phyloP scores from a whole-genome alignment of 257 asterid species.

The Nicotiana tabacum region DNA sequence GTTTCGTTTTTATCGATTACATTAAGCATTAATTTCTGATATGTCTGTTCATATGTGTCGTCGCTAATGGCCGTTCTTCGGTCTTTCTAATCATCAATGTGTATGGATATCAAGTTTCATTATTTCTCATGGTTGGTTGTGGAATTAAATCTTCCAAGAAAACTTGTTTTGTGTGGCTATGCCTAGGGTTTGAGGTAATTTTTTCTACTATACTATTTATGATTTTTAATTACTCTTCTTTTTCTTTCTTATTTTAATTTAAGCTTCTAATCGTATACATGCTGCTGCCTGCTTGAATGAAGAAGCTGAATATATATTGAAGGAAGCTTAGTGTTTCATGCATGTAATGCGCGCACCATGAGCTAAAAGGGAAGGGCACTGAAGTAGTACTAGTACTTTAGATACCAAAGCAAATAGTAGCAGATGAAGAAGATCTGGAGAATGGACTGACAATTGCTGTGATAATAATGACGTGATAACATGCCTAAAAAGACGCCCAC shows the following conservation, averaged over 20 bases:
- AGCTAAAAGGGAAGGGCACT: background rate
- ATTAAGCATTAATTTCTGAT: no score
- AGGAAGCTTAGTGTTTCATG: background rate
- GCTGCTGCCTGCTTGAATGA: no score
- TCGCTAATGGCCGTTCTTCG: no score
- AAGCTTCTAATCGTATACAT: background rate
- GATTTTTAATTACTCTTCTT: no score
- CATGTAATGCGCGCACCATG: background rate
- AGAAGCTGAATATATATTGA: no score
- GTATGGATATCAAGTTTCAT: background rate
- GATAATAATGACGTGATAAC: background rate
- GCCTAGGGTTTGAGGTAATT: background rate
- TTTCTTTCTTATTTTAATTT: no score
- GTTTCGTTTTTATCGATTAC: background rate
- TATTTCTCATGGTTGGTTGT: background rate
- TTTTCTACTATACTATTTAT: no score
- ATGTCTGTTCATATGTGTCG: no score
- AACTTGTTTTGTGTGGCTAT: background rate
- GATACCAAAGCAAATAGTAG: background rate
- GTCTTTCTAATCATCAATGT: background rate
- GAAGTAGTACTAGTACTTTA: no score
- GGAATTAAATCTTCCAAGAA: background rate
- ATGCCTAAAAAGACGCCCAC: background rate
- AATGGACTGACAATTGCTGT: background rate
- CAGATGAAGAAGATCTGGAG: background rate